Percentiles rank a stretch among this genome's conserved stretches.
phyloP scores from a whole-genome alignment of 2,329 filamentous ascomycete species.

The Colletotrichum tropicale region DNA sequence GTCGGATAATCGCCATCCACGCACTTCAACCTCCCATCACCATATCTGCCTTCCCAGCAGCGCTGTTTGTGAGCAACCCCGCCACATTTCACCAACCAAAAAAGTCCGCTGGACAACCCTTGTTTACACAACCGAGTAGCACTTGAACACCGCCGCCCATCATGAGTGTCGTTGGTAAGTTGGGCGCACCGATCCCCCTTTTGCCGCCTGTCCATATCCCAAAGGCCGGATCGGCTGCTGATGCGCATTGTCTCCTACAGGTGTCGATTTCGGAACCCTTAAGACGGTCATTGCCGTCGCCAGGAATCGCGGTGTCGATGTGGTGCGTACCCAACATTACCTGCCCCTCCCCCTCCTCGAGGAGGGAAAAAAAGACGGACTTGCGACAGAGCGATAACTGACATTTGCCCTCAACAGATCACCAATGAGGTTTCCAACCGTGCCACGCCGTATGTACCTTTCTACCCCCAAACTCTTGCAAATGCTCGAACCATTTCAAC shows the following conservation, averaged over 20 bases:
- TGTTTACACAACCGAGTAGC: slow-evolving; percentile 11
- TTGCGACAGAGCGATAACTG: slow-evolving; percentile 18
- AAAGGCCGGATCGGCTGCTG: slow-evolving; percentile 5
- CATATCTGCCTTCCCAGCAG: background rate
- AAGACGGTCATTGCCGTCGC: slow-evolving; percentile 98
- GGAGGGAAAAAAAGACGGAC: background rate
- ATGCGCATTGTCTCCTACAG: slow-evolving; percentile 40
- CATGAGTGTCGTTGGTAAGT: slow-evolving; percentile 63
- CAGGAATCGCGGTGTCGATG: slow-evolving; percentile 97
- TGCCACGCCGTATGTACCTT: slow-evolving; percentile 86
- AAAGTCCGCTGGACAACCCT: background rate
- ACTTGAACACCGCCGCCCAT: slow-evolving; percentile 32
- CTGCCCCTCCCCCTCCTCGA: slow-evolving; percentile 3
- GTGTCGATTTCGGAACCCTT: slow-evolving; percentile 93
- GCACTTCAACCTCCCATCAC: background rate
- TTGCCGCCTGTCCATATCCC: background rate
- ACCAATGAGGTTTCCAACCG: slow-evolving; percentile 99
- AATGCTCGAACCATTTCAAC: slow-evolving; percentile 17
- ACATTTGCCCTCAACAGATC: slow-evolving; percentile 64
- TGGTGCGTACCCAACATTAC: slow-evolving; percentile 70
- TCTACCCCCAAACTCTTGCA: background rate
- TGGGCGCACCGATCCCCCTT: background rate
- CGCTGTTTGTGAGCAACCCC: slow-evolving; percentile 17
- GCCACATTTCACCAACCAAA: background rate
- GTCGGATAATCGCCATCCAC: slow-evolving; percentile 7